A percentile compares a stretch with the other conserved stretches of the same genome.
These are phyloP conservation scores for Entomortierella beljakovae DNA, from an alignment of 192 early-diverging fungal genomes.

Conservation along the genomic window DNA sequence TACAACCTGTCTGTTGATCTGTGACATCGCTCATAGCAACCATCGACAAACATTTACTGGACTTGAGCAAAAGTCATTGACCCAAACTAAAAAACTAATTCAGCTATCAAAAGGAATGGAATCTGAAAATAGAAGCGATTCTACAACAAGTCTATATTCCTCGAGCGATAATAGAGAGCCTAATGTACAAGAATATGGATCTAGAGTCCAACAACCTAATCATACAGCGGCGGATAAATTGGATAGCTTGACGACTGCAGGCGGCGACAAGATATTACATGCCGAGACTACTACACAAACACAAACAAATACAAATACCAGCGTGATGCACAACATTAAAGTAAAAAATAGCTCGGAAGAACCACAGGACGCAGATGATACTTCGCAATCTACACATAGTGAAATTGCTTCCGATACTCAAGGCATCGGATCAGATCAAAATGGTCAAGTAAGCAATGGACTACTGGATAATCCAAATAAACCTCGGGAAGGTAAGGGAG, in stretches of 20 bases:
- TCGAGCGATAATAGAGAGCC: background rate
- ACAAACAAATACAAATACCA: background rate
- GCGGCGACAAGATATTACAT: background rate
- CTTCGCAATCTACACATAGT: too few relatives aligned
- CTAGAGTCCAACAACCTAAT: too few relatives aligned
- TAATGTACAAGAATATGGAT: background rate
- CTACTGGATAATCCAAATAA: background rate
- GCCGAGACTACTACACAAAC: background rate
- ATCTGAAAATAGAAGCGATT: conserved; percentile 9
- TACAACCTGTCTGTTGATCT: background rate
- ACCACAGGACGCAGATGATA: background rate
- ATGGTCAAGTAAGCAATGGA: background rate
- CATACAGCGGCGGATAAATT: too few relatives aligned
- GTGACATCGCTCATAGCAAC: background rate
- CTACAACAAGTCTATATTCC: background rate
- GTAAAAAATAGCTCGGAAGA: background rate
- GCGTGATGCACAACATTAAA: background rate
- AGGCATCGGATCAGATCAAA: background rate
- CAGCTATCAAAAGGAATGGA: conserved; percentile 14
- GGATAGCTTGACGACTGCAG: background rate
- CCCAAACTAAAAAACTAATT: too few relatives aligned
- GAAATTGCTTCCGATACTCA: background rate
- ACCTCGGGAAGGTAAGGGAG: background rate
- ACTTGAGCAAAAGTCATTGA: background rate
- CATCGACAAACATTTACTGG: background rate